phyloP scores from a whole-genome alignment of 768 basidiomycete genomes.

The Leccinum boreale region DNA sequence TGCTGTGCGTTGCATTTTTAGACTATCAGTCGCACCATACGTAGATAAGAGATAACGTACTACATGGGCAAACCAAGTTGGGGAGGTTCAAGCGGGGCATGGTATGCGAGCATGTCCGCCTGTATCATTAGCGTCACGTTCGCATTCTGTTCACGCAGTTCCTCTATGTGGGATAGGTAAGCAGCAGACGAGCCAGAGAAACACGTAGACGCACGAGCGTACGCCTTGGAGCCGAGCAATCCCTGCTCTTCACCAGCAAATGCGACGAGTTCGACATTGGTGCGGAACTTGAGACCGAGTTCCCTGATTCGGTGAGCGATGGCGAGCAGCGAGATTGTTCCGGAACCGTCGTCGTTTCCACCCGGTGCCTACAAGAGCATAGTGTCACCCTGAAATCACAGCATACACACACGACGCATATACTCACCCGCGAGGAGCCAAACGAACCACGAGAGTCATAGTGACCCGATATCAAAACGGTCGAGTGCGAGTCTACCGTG shows the following conservation, averaged over 20 bases:
- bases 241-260: slow-evolving; percentile 96
- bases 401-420: not conserved
- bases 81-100: slow-evolving; percentile 67
- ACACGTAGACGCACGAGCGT: slow-evolving; percentile 60
- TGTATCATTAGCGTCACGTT: slow-evolving; percentile 84
- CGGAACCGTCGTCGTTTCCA: slow-evolving; percentile 62
- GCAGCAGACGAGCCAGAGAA: not conserved
- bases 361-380: slow-evolving; percentile 37
- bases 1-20: slow-evolving; percentile 41
- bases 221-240: slow-evolving; percentile 70
- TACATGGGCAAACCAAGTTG: slow-evolving; percentile 78
- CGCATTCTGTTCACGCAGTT: slow-evolving; percentile 53
- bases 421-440: slow-evolving; percentile 55
- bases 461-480: slow-evolving; percentile 77
- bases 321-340: slow-evolving; percentile 68
- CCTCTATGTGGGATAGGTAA: slow-evolving; percentile 36
- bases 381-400: not conserved
- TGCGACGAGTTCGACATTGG: slow-evolving; percentile 74
- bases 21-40: not conserved
- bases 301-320: slow-evolving; percentile 75
- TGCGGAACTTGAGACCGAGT: slow-evolving; percentile 64
- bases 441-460: slow-evolving; percentile 92
- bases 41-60: slow-evolving; percentile 39
- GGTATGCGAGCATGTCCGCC: slow-evolving; percentile 91
- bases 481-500: slow-evolving; percentile 45